Evolutionary conservation across 1,284 basidiomycete genomes (phyloP), one percentile per base, ranked within the genome.

Genomic region (Clitocybe nebularis): DNA sequence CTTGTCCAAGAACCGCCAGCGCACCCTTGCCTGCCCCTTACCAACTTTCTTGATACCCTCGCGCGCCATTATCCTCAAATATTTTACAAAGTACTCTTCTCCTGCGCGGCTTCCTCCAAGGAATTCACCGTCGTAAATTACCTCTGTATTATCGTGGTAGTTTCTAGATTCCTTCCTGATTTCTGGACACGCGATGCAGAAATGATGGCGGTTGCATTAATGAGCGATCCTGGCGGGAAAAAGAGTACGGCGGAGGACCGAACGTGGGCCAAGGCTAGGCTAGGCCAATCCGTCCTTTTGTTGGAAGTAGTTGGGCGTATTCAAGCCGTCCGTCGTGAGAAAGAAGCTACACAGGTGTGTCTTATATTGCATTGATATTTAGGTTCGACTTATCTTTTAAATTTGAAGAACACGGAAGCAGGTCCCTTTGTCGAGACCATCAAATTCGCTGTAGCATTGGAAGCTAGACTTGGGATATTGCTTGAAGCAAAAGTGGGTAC

Each of bases 51-150:
- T 1, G 64, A 71, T 17, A 62, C 61, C 17, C 53, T 82, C 23
- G 77, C 82, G 5, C 62, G 69, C 33, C 51, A 63, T 19, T 72
- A 80, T 52, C 83, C 87, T 1, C 79, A 79, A 46, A 50, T 83
- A 0, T 83, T 89, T 60, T 89, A 81, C 69, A 87, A 84, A 55
- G 80, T 84, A 1, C 65, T 92, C 17, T 89, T 90, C 58, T 63
- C 74, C 0, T 83, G 82, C 37, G 81, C 86, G 0, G 79, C 78
- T 0, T 77, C 84, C 0, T 69, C 71, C 16, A 80, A 79, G 46
- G 75, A 80, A 26, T 54, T 75, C 10, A 72, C 74, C 0, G 68
- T 88, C 2, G 62, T 75, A 3, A 74, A 72, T 28, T 76, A 85
- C 45, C 69, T 89, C 0, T 72, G 74, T 35, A 64, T 74, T 0